A percentile compares a stretch with the other conserved stretches of the same genome.
Evolutionary conservation across 306 rosid species (phyloP).

Genomic region (Medicago arabica): DNA sequence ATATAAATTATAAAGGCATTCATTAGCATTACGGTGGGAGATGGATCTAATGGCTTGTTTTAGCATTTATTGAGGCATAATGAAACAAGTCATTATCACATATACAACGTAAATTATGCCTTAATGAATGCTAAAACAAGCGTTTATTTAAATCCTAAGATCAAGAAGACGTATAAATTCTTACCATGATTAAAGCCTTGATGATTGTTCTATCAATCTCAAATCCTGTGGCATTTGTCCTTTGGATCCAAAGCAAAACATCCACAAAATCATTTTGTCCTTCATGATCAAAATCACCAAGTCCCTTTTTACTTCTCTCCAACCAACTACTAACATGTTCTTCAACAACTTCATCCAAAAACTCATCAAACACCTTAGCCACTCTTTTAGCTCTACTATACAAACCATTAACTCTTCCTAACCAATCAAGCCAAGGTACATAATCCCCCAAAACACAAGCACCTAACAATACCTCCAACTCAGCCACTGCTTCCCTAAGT

Average conservation of each 20-base stretch:
- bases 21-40: too few species aligned
- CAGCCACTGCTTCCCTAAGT: neutral
- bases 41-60: too few species aligned
- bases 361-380: slow-evolving; percentile 10
- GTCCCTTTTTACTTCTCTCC: neutral
- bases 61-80: too few species aligned
- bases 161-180: neutral
- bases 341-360: slow-evolving; percentile 19
- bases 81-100: too few species aligned
- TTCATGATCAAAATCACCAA: neutral
- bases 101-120: too few species aligned
- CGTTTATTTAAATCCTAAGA: too few species aligned
- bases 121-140: too few species aligned
- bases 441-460: neutral
- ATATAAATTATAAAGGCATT: too few species aligned
- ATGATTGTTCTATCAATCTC: neutral
- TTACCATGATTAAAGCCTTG: slow-evolving; percentile 24
- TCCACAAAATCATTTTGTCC: slow-evolving; percentile 18
- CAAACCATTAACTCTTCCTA: neutral
- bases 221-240: neutral
- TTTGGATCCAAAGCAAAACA: slow-evolving; percentile 18
- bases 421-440: slow-evolving; percentile 17
- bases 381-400: slow-evolving; percentile 18
- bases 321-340: neutral
- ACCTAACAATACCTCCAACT: neutral